Conservation (phyloP, 2,329 filamentous ascomycete genomes). For the Penicillium capsulatum region DNA sequence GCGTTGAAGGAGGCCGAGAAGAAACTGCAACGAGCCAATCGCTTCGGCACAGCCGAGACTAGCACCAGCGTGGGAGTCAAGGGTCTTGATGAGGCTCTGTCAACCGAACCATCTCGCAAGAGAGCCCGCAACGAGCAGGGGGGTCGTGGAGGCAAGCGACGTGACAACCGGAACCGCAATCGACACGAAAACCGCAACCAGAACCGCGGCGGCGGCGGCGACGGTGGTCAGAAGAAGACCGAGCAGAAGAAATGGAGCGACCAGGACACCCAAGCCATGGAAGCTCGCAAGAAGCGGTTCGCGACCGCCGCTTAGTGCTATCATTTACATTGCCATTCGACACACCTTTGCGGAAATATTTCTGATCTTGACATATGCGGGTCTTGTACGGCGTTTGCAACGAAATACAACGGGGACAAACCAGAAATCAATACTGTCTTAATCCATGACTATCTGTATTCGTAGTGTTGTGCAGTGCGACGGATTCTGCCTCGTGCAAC, state of each 20-base stretch:
- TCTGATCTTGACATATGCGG: constrained; percentile 11
- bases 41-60: constrained; percentile 37
- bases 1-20: constrained; percentile 43
- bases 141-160: constrained; percentile 42
- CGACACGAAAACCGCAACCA: constrained; percentile 22
- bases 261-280: constrained; percentile 42
- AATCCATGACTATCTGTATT: constrained; percentile 3
- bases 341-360: neutral
- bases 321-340: neutral
- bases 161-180: constrained; percentile 34
- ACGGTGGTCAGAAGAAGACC: constrained; percentile 13
- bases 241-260: constrained; percentile 31
- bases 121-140: constrained; percentile 38
- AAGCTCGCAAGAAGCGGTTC: constrained; percentile 49
- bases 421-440: constrained; percentile 10
- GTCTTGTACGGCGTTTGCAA: constrained; percentile 24
- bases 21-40: constrained; percentile 45
- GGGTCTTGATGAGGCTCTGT: constrained; percentile 45
- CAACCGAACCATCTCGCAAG: constrained; percentile 41
- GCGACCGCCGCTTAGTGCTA: constrained; percentile 28
- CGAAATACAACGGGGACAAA: constrained; percentile 15
- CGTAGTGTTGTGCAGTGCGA: too few relatives aligned
- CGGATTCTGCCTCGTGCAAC: neutral
- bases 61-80: constrained; percentile 30
- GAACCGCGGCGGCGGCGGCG: constrained; percentile 17